These are phyloP conservation scores for Colletotrichum limetticola DNA, from an alignment of 2,329 filamentous ascomycete genomes.

Conservation along the genomic window DNA sequence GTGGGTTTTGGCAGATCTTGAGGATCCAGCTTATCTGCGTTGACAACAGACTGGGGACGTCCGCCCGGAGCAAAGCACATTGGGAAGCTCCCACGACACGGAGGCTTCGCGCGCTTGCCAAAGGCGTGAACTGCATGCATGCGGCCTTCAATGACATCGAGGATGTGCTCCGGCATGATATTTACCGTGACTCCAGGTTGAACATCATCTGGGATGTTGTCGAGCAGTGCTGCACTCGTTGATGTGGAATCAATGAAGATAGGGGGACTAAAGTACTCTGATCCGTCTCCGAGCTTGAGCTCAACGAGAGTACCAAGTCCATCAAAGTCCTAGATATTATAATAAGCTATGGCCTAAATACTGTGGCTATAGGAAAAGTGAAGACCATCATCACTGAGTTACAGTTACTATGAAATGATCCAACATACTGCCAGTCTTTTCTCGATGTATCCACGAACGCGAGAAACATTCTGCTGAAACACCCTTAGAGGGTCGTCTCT, in stretches of 20 bases:
- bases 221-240: neutral
- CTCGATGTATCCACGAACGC: neutral
- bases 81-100: constrained; percentile 6
- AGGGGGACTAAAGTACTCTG: neutral
- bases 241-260: constrained; percentile 5
- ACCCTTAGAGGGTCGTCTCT: neutral
- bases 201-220: neutral
- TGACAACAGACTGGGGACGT: neutral
- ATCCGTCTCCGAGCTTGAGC: constrained; percentile 3
- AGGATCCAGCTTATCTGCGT: neutral
- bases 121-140: constrained; percentile 11
- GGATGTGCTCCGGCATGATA: constrained; percentile 2
- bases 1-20: neutral
- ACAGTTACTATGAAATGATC: neutral
- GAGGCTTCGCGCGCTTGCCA: neutral
- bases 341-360: neutral
- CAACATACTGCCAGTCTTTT: neutral
- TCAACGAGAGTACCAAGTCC: constrained; percentile 10
- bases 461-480: neutral
- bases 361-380: neutral
- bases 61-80: neutral
- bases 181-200: neutral
- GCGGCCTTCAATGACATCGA: constrained; percentile 18
- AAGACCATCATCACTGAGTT: neutral
- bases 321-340: constrained; percentile 1